Evolutionary conservation across 805 yeast genomes (phyloP), one percentile per base, ranked within the genome.

Genomic region (Saccharomycopsis malanga): DNA sequence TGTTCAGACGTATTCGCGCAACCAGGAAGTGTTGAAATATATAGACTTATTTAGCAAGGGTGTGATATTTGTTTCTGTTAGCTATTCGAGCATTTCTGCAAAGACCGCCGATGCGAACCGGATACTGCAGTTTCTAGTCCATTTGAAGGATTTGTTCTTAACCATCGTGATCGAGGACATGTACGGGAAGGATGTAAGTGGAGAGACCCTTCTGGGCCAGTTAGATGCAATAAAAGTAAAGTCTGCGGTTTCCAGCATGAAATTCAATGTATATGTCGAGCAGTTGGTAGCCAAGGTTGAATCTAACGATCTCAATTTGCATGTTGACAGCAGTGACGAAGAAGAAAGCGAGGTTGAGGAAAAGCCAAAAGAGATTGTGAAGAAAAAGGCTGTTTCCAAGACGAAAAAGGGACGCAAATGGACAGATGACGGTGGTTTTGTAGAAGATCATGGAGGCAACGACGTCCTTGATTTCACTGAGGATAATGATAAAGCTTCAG

Each of bases 191-290:
- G 44, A 61, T 73, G 47, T 58, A 71, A 53, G 61, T 69, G 7
- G 76, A 74, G 52, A 58, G 61, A 80, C 50, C 59, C 77, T 44
- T 71, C 75, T 49, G 58, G 56, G 34, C 57, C 65, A 3, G 79
- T 76, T 56, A 81, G 83, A 49, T 34, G 44, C 35, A 9, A 15
- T 4, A 53, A 50, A 42, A 41, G 54, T 42, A 4, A 52, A 35
- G 36, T n/a, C 45, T 20, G 18, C 15, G n/a, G 27, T 46, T 4
- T 39, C 63, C 1, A 58, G 52, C 3, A 44, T 20, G 20, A 57
- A 51, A n/a, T 51, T 43, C 24, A 51, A 46, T 4, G 23, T 29
- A 10, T 24, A 57, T 15, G 53, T 56, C 30, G 42, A 49, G 18
- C 59, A 57, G 38, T 54, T 56, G 30, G 56, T 56, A 4, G 52